Evolutionary conservation across 768 basidiomycete genomes (phyloP), one percentile per base, ranked within the genome.

Genomic region (Rhodotorula sphaerocarpa): DNA sequence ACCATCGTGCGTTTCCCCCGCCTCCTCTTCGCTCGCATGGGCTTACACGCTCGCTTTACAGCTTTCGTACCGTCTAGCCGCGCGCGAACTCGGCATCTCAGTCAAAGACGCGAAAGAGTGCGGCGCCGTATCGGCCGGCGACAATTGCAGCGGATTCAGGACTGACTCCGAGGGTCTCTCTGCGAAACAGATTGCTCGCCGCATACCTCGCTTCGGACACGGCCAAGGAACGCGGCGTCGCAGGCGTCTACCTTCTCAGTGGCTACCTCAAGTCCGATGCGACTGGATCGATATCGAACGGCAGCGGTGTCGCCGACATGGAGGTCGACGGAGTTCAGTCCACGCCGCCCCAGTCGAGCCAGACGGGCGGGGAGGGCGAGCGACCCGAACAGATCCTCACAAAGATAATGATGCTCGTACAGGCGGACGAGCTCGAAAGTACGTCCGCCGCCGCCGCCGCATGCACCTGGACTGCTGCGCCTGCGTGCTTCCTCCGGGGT

Each of bases 1-100:
- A 0, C 34, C 9, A 46, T 51, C 48, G 63, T 60, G 21, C 53
- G 63, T 41, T 46, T 14, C 27, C 36, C 36, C 16, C 46, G 12
- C 41, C n/a, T 28, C 9, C 53, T 51, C 36, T 23, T 23, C 52
- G 31, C 34, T 43, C 27, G 12, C 27, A 4, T 43, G 44, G n/a
- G n/a, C 25, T 14, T 23, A 28, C 21, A 7, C n/a, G 3, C 44
- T 27, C 42, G 5, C 20, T 28, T 5, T 28, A 27, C 63, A 65
- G 63, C 55, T 65, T 25, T 59, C 63, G 15, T 65, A 65, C 48
- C 42, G 63, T 28, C 34, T 65, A 23, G n/a, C 50, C 7, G 47
- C 63, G 14, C 57, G 63, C 43, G 63, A 65, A 23, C 48, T 59
- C 11, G 58, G 63, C n/a, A 5, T 59, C 28, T 39, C 63, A 1